phyloP scores from a whole-genome alignment of 2,329 filamentous ascomycete species.

The Catunica adiposa region DNA sequence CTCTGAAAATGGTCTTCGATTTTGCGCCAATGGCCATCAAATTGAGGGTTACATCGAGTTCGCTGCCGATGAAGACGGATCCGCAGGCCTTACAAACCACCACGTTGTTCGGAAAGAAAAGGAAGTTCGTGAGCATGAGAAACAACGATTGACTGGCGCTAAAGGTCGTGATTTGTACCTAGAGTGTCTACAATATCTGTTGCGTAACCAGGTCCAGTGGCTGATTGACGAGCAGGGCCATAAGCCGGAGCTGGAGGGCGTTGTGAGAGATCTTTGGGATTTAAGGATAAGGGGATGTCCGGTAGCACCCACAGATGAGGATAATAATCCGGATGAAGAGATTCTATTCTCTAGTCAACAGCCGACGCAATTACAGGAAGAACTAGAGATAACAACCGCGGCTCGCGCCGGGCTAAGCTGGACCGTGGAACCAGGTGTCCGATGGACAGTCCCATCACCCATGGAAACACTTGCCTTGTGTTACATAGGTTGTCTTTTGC shows the following conservation, averaged over 20 bases:
- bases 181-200: slow-evolving; percentile 66
- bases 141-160: slow-evolving; percentile 43
- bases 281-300: slow-evolving; percentile 38
- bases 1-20: slow-evolving; percentile 58
- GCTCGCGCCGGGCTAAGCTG: slow-evolving; percentile 25
- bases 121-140: slow-evolving; percentile 41
- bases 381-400: slow-evolving; percentile 16
- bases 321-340: slow-evolving; percentile 3
- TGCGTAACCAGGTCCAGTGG: slow-evolving; percentile 67
- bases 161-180: slow-evolving; percentile 64
- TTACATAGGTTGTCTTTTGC: slow-evolving; percentile 60
- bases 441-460: slow-evolving; percentile 46
- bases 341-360: slow-evolving; percentile 22
- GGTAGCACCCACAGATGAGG: slow-evolving; percentile 15
- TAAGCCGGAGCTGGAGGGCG: slow-evolving; percentile 55
- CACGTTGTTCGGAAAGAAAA: slow-evolving; percentile 13
- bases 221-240: slow-evolving; percentile 51
- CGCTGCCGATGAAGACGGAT: slow-evolving; percentile 53
- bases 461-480: slow-evolving; percentile 62
- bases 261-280: slow-evolving; percentile 75
- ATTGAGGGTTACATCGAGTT: slow-evolving; percentile 50
- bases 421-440: slow-evolving; percentile 27
- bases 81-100: slow-evolving; percentile 37
- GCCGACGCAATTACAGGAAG: slow-evolving; percentile 16
- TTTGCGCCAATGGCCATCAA: slow-evolving; percentile 66